Percentiles rank a stretch among this genome's conserved stretches.
These are phyloP conservation scores for Rusavskia elegans DNA, from an alignment of 495 filamentous ascomycete species.

Conservation along the genomic window DNA sequence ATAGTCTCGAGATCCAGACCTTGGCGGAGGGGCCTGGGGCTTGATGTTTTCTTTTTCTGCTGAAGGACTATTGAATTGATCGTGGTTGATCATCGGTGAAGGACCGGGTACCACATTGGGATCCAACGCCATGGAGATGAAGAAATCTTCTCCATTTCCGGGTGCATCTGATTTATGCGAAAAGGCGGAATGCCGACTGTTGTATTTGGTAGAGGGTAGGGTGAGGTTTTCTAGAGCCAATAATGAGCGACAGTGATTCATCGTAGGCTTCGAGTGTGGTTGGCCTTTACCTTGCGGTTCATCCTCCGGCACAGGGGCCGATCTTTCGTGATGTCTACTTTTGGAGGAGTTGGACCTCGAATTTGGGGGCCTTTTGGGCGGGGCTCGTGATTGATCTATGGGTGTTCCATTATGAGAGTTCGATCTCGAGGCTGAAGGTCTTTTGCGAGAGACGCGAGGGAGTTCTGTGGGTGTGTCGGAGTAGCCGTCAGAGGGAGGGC, in stretches of 20 bases:
- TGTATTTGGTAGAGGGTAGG: constrained; percentile 59
- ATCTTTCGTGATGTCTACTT: constrained; percentile 9
- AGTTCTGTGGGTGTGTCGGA: constrained; percentile 55
- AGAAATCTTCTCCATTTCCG: constrained; percentile 56
- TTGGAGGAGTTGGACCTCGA: constrained; percentile 9
- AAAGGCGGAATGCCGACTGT: constrained; percentile 55
- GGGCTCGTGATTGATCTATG: constrained; percentile 4
- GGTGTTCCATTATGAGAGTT: constrained; percentile 12
- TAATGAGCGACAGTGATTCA: neutral
- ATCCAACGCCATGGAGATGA: constrained; percentile 84
- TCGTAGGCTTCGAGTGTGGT: neutral
- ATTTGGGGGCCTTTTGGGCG: constrained; percentile 12
- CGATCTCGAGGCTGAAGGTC: constrained; percentile 12
- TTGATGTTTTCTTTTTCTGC: constrained; percentile 8
- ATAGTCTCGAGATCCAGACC: constrained; percentile 27
- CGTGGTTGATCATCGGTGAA: constrained; percentile 20
- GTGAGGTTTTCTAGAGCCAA: constrained; percentile 37
- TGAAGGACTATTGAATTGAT: constrained; percentile 4
- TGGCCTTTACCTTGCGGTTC: constrained; percentile 10
- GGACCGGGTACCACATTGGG: constrained; percentile 52
- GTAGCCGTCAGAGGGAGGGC: constrained; percentile 45
- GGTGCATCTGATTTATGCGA: constrained; percentile 45
- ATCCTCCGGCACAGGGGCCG: constrained; percentile 6
- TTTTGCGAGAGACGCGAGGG: constrained; percentile 23
- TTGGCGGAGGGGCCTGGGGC: neutral